Evolutionary conservation across 2,329 filamentous ascomycete genomes (phyloP), one percentile per base, ranked within the genome.

Genomic region (Herpotrichia juniperi): DNA sequence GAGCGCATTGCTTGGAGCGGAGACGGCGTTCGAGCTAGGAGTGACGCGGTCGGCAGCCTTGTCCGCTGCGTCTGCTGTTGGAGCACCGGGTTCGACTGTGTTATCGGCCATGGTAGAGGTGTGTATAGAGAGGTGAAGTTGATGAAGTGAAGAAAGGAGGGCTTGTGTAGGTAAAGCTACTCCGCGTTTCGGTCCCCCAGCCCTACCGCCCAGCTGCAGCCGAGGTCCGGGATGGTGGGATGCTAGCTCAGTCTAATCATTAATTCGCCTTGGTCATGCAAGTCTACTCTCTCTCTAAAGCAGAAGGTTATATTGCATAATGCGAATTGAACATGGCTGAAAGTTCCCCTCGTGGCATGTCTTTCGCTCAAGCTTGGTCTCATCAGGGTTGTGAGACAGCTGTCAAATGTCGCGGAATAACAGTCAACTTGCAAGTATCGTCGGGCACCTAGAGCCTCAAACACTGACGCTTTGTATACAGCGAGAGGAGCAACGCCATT

Each of bases 81-180:
- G 73, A 24, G 66, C 74, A 28, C 70, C 71, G 22, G 71, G 69
- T 51, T 76, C 34, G 2, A 28, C 14, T 28, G n/a, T 37, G 11
- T 43, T 26, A 45, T 53, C 45, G 19, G 50, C 25, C 50, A 48
- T 53, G 9, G 16, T 26, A 26, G 39, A 28, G 16, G 3, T 22
- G 17, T 11, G 10, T 34, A 37, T 43, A 21, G 16, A 24, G 42
- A 16, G 42, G 19, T 24, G n/a, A 35, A 47, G 17, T 28, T 3
- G 16, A 25, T 21, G 25, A 22, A 37, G 42, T 6, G 40, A 19
- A 37, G 32, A 32, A 26, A 42, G 31, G 32, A 40, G 30, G 32
- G 42, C 2, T 21, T 30, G 31, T 24, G 24, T 32, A 31, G 39
- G 40, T 42, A 42, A 40, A 42, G 34, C 49, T 51, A 42, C 49